Evolutionary conservation across 306 rosid genomes (phyloP), one percentile per base, ranked within the genome.

Genomic region (Inga oerstediana): DNA sequence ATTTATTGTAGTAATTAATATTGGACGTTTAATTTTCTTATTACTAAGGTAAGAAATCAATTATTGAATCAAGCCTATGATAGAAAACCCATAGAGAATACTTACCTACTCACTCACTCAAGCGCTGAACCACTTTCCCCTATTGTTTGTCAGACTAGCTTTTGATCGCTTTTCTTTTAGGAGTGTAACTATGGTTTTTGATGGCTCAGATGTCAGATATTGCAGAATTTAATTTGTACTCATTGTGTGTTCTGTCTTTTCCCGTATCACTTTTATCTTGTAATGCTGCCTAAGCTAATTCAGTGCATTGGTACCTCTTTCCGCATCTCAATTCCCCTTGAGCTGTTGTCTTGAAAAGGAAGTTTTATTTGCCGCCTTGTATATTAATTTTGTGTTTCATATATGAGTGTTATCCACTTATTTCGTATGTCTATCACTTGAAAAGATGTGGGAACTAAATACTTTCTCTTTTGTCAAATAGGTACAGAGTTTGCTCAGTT

Each of bases 401-500:
- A 45, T 34, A 71, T 73, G 65, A 82, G 49, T 72, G 37, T 49
- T 58, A 80, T 58, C 75, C 74, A 67, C 84, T 56, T 71, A 67
- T 74, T 79, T 82, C 75, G 16, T 17, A 66, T 78, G 70, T 84
- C 74, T 79, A 46, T 83, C 66, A 22, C 76, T 82, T 45, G 5
- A n/a, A 69, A 34, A 66, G 65, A 78, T 16, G 59, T 64, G 10
- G 70, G 78, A 75, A 73, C 45, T 30, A 20, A 35, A 58, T 45
- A 80, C 76, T 81, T 78, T 75, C 48, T 72, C 48, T 66, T 48
- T 51, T 32, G 46, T 77, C 35, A 72, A 69, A 71, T 70, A 95
- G 98, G 98, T 70, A 74, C 86, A 8, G 94, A 89, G 76, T 93
- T 95, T 79, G 77, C 88, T 67, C 87, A 77, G 83, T 84, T 95